Conservation (phyloP, 1,284 basidiomycete genomes). For the Psilocybe mexicana region DNA sequence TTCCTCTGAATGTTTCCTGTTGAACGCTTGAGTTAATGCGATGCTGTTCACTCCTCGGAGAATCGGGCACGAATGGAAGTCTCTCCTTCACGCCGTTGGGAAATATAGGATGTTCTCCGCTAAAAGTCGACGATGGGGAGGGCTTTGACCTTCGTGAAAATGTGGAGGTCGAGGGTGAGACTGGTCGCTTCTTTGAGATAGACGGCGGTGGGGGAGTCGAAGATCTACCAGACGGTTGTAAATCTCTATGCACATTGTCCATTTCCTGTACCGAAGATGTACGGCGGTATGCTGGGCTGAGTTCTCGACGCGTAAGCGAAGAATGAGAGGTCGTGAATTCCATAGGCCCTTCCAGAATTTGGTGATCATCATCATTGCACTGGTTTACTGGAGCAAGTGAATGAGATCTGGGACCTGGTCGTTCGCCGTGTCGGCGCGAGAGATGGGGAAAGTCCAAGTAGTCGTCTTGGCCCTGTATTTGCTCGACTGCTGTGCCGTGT, state of each 20-base stretch:
- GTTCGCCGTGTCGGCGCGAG: no score
- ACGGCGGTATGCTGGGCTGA: slow-evolving; percentile 27
- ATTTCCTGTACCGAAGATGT: slow-evolving; percentile 42
- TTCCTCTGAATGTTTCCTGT: neutral
- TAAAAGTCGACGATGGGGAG: neutral
- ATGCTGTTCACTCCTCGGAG: neutral
- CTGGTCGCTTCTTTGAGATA: slow-evolving; percentile 8
- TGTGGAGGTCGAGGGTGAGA: slow-evolving; percentile 7
- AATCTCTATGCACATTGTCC: slow-evolving; percentile 9
- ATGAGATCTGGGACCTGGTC: neutral
- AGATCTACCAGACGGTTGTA: slow-evolving; percentile 4
- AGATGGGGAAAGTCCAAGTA: slow-evolving; percentile 45
- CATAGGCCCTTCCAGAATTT: no score
- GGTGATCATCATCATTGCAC: no score
- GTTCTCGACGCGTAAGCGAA: slow-evolving; percentile 7
- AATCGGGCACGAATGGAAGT: neutral
- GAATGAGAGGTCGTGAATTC: neutral
- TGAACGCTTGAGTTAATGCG: neutral
- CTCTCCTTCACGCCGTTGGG: neutral
- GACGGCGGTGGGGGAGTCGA: slow-evolving; percentile 9
- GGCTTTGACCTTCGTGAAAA: slow-evolving; percentile 2
- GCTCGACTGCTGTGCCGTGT: neutral
- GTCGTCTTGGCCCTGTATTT: slow-evolving; percentile 43
- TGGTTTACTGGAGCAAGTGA: neutral
- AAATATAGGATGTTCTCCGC: neutral